phyloP scores from a whole-genome alignment of 768 basidiomycete genomes.

The Leccinum disarticulatum region DNA sequence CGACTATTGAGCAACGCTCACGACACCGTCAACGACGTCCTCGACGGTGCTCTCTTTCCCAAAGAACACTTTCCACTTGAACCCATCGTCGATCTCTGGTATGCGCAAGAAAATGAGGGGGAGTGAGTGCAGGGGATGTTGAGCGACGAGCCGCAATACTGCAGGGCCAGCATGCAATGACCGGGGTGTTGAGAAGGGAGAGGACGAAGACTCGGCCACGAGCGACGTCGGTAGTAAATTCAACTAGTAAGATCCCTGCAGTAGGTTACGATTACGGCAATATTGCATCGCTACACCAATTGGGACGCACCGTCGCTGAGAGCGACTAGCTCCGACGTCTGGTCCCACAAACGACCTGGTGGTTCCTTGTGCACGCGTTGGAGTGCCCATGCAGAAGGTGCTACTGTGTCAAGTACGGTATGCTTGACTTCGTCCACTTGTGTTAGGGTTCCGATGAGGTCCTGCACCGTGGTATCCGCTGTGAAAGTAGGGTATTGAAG shows the following conservation, averaged over 20 bases:
- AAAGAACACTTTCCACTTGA: conserved; percentile 63
- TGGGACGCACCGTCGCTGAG: conserved; percentile 59
- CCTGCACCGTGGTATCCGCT: conserved; percentile 53
- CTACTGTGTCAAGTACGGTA: conserved; percentile 48
- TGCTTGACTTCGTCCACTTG: conserved; percentile 47
- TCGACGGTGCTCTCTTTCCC: conserved; percentile 54
- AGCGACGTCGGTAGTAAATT: conserved; percentile 20
- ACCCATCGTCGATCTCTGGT: conserved; percentile 77
- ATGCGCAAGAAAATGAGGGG: conserved; percentile 61
- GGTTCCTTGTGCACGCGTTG: conserved; percentile 61
- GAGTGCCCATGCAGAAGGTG: conserved; percentile 65
- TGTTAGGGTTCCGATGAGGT: conserved; percentile 56
- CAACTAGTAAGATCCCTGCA: conserved; percentile 47
- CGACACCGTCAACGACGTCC: conserved; percentile 51
- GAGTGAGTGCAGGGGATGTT: conserved; percentile 29
- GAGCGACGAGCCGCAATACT: conserved; percentile 1
- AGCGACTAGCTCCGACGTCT: conserved; percentile 56
- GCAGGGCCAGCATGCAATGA: conserved; percentile 58
- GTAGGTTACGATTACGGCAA: neutral
- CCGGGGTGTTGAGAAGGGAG: conserved; percentile 61
- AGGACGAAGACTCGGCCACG: no score
- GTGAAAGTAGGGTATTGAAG: conserved; percentile 62
- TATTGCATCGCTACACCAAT: neutral
- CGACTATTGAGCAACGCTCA: conserved; percentile 54
- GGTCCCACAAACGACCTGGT: conserved; percentile 66